phyloP scores from a whole-genome alignment of 1,284 basidiomycete species.

The Malassezia sp. region DNA sequence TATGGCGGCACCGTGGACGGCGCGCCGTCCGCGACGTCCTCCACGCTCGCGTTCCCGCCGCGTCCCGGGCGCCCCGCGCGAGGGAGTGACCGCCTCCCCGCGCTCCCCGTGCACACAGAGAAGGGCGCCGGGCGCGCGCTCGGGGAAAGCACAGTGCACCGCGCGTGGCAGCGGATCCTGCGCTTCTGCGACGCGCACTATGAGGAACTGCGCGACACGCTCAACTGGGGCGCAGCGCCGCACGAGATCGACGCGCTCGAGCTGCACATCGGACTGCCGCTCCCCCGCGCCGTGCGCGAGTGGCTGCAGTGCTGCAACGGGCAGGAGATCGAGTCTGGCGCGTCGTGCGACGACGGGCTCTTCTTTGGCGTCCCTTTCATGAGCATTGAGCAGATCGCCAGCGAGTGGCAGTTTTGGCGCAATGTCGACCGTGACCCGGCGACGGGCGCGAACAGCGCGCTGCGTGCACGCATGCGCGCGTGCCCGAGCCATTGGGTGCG shows the following conservation, averaged over 20 bases:
- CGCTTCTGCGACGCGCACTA: conserved; percentile 35
- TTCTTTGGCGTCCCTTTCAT: conserved; percentile 42
- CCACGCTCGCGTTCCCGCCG: not conserved
- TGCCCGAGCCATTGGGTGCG: conserved; percentile 86
- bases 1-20: not conserved
- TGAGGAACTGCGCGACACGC: conserved; percentile 38
- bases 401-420: conserved; percentile 45
- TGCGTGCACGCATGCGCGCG: conserved; percentile 59
- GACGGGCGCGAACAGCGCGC: conserved; percentile 31
- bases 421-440: conserved; percentile 39
- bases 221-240: conserved; percentile 40
- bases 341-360: conserved; percentile 41
- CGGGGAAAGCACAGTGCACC: conserved; percentile 13
- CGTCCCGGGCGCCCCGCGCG: not conserved
- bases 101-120: not conserved
- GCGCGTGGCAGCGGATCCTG: conserved; percentile 39
- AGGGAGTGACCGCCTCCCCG: not conserved
- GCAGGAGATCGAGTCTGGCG: conserved; percentile 39
- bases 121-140: too few species aligned
- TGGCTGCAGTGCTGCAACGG: conserved; percentile 39
- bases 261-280: conserved; percentile 29
- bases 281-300: conserved; percentile 39
- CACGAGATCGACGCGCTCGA: conserved; percentile 36
- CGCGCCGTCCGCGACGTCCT: not conserved
- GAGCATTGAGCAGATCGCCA: conserved; percentile 31